Conservation (phyloP, 2,329 filamentous ascomycete genomes). For the Arthrobotrys megalospora region DNA sequence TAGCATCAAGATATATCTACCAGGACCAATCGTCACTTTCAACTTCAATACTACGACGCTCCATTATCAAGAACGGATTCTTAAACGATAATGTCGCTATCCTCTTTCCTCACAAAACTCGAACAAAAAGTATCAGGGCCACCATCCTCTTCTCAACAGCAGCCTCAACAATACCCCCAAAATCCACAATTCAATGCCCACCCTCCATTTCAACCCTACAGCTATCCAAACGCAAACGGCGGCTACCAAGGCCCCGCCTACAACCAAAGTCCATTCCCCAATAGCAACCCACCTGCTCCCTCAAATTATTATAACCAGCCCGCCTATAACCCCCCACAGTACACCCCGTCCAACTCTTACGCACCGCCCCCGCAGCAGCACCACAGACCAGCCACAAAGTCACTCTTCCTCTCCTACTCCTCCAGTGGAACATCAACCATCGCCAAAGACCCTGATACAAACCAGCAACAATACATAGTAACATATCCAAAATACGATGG, state of each 20-base stretch:
- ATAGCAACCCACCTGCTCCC: not conserved
- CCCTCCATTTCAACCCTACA: constrained; percentile 11
- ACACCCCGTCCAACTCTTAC: constrained; percentile 1
- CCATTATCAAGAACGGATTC: not conserved
- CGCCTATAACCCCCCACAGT: constrained; percentile 11
- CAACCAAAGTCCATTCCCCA: not conserved
- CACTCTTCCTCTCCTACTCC: constrained; percentile 3
- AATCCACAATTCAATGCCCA: constrained; percentile 22
- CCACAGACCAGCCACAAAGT: constrained; percentile 21
- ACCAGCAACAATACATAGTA: constrained; percentile 19
- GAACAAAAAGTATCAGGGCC: constrained; percentile 24
- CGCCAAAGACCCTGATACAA: constrained; percentile 18
- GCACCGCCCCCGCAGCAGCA: not conserved
- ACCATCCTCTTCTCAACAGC: constrained; percentile 1
- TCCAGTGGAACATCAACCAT: constrained; percentile 15
- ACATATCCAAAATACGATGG: constrained; percentile 5
- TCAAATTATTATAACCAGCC: constrained; percentile 24
- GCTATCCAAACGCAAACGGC: constrained; percentile 11
- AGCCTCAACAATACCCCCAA: not conserved
- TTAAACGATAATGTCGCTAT: constrained; percentile 12
- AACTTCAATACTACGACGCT: not conserved
- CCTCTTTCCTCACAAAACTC: constrained; percentile 34
- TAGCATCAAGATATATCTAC: not conserved
- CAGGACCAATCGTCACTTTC: not conserved
- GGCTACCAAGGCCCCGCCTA: constrained; percentile 8